Base-by-base conservation (phyloP, 257 asterid species). In the Linderniella brevidens region DNA sequence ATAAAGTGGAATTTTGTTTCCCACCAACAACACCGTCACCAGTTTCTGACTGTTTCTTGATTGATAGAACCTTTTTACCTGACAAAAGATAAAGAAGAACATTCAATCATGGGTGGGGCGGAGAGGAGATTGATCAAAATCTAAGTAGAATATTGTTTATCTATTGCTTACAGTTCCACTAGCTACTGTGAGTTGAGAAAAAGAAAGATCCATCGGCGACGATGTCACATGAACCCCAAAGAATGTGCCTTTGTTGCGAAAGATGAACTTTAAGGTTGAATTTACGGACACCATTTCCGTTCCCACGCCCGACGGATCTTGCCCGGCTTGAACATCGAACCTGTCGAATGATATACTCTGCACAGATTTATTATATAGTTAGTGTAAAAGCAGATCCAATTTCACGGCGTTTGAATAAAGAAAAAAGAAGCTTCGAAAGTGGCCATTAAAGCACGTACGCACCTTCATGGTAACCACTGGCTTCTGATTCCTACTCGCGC, bases 191-290 rank as follows among this genome's bases (percentile, higher is more conserved):
- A 80, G 86, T 13, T 78, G 41, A 1, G 86, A 64, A 68, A 49
- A 76, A 17, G 86, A 69, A 42, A 88, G 81, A 74, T 72, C 77
- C 46, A 88, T 38, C 1, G 85, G 87, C 12, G 93, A 49, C 1
- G 95, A 68, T 0, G 92, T 57, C 8, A 88, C 97, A 15, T 84
- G 95, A 54, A 84, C 75, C 7, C 97, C 95, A 32, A 88, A 88
- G 48, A 84, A 88, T 29, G 93, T 78, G 8, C 92, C 97, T 20
- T 19, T 80, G 53, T 88, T 88, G 1, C 67, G 75, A 17, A 84
- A 78, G 8, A 36, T 50, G 13, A 88, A 49, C 64, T 70, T 80
- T 16, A 76, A 64, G 0, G 95, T 83, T 5, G 94, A 76, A 58
- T 88, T 88, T 73, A 80, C 53, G 0, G 80, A 64, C 19, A 78